phyloP scores from a whole-genome alignment of 176 grass and related monocot genomes.

The Avena eriantha region DNA sequence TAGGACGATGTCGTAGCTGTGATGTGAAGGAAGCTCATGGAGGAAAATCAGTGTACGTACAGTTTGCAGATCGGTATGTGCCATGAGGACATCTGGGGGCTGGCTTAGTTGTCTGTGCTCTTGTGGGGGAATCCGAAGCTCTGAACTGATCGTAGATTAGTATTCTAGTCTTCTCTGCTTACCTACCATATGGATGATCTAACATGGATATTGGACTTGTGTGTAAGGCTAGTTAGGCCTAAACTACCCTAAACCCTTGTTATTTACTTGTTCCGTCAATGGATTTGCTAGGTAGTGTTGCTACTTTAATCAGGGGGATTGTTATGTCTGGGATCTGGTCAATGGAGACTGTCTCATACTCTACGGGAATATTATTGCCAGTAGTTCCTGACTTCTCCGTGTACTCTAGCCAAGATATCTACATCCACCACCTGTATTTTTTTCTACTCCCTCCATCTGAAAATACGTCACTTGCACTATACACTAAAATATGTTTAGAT shows the following conservation, averaged over 20 bases:
- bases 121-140: constrained; percentile 33
- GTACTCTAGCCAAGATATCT: neutral
- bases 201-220: constrained; percentile 36
- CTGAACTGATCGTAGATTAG: neutral
- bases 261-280: neutral
- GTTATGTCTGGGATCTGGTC: constrained; percentile 12
- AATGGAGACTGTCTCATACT: neutral
- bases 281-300: neutral
- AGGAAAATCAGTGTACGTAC: neutral
- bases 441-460: neutral
- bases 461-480: too few species aligned
- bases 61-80: constrained; percentile 7
- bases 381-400: neutral
- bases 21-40: neutral
- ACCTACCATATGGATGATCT: constrained; percentile 41
- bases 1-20: neutral
- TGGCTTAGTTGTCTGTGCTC: neutral
- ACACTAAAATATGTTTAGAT: too few species aligned
- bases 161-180: neutral
- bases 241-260: constrained; percentile 28
- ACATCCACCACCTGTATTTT: neutral
- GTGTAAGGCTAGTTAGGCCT: neutral
- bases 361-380: neutral
- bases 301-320: neutral
- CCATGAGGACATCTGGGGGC: neutral